These are phyloP conservation scores for Fusarium sp. DNA, from an alignment of 2,329 filamentous ascomycete species.

Conservation along the genomic window DNA sequence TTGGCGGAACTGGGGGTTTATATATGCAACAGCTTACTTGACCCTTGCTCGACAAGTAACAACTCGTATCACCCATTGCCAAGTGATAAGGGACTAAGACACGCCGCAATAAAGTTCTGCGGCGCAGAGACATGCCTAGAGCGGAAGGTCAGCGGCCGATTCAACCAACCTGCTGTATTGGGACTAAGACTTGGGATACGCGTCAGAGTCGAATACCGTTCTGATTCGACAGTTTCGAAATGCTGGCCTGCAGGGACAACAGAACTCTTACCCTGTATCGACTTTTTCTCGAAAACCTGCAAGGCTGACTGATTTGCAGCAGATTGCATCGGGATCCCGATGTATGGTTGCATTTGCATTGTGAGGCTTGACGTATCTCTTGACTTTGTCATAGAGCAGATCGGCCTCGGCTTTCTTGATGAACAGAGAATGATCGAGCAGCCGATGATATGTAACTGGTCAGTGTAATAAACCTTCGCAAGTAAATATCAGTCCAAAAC, in stretches of 20 bases:
- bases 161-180: slow-evolving; percentile 7
- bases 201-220: neutral
- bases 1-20: slow-evolving; percentile 18
- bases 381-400: neutral
- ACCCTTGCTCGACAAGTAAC: slow-evolving; percentile 5
- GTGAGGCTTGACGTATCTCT: neutral
- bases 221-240: neutral
- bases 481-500: neutral
- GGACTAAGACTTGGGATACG: neutral
- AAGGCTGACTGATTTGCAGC: neutral
- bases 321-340: neutral
- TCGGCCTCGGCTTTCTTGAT: neutral
- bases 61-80: slow-evolving; percentile 1
- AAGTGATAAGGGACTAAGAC: slow-evolving; percentile 15
- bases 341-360: neutral
- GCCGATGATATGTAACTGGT: neutral
- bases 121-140: slow-evolving; percentile 3
- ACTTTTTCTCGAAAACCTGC: neutral
- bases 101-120: neutral
- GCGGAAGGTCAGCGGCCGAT: slow-evolving; percentile 10
- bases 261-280: neutral
- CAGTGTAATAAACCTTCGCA: neutral
- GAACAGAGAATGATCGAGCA: no score
- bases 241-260: neutral
- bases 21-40: slow-evolving; percentile 7